These are phyloP conservation scores for Eremothecium coryli DNA, from an alignment of 1,139 yeast species.

Conservation along the genomic window DNA sequence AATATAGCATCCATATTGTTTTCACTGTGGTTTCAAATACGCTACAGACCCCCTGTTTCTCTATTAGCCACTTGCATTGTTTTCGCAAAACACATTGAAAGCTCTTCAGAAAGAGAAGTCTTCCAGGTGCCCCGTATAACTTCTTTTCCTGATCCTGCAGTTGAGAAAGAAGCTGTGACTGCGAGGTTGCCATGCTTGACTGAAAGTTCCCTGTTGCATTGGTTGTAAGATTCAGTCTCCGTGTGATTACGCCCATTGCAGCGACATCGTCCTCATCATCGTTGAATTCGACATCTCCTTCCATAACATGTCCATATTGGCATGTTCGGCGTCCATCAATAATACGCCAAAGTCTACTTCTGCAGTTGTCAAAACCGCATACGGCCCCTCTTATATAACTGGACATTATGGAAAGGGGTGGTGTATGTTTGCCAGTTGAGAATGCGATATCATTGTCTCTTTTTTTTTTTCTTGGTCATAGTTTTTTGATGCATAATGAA, in stretches of 20 bases:
- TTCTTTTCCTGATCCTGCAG: conserved; percentile 20
- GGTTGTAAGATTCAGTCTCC: conserved; percentile 44
- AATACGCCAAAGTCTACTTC: conserved; percentile 61
- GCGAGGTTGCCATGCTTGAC: conserved; percentile 22
- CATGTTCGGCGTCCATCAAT: conserved; percentile 75
- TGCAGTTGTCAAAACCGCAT: conserved; percentile 88
- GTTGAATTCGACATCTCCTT: conserved; percentile 67
- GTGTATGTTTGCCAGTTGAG: neutral
- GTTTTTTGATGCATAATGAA: neutral
- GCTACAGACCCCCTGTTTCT: conserved; percentile 28
- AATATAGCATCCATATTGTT: conserved; percentile 41
- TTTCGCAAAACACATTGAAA: conserved; percentile 47
- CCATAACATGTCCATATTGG: conserved; percentile 82
- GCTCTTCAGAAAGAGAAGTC: conserved; percentile 38
- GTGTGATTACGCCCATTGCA: conserved; percentile 40
- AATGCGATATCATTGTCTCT: neutral
- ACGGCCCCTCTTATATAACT: conserved; percentile 52
- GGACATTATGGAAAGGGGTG: too few relatives aligned
- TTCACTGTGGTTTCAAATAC: conserved; percentile 39
- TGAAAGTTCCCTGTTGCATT: conserved; percentile 28
- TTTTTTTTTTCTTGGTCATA: neutral
- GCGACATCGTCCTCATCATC: conserved; percentile 58
- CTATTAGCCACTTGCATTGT: conserved; percentile 39
- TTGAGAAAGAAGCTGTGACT: conserved; percentile 16
- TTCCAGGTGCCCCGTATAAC: conserved; percentile 48